Evolutionary conservation across 768 basidiomycete genomes (phyloP), one percentile per base, ranked within the genome.

Genomic region (Astraeus odoratus): DNA sequence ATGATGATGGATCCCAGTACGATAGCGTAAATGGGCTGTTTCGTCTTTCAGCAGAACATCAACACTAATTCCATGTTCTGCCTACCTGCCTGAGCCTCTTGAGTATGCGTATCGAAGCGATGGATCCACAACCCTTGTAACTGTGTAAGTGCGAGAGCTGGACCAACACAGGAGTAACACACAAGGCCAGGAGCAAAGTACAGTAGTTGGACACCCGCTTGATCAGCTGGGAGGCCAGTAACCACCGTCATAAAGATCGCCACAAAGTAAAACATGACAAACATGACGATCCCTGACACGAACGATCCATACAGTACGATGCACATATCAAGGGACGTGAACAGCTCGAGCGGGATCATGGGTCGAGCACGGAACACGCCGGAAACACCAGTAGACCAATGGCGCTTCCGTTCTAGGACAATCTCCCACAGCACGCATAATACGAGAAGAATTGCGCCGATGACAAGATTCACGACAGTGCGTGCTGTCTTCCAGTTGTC

Each of bases 231-330:
- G 24, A 65, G 54, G 5, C 69, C 71, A 22, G 58, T 58, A n/a
- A 73, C 74, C 53, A 74, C 61, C 18, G 67, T 68, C 58, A 73
- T 68, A 57, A 78, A 77, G 41, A 76, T 72, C 0, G 75, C 65
- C 34, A 77, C 64, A 49, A 78, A 76, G 54, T 78, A 78, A 56
- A 77, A 75, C 65, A 71, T 69, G 40, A 73, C 73, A 46, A 75
- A 59, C 66, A 70, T 70, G 46, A 77, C 65, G 56, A 77, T 70
- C 7, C 75, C 75, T 1, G 59, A 60, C 9, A 70, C 62, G 43
- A 74, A 68, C 15, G 66, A 61, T 15, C 54, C 65, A 46, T 61
- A 68, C 49, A 64, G 63, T 31, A 63, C 61, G 4, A 66, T 63
- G 40, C 64, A 68, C 35, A 76, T 52, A 50, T 77, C 70, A 23